Percentiles rank a stretch among this genome's conserved stretches.
Evolutionary conservation across 257 asterid genomes (phyloP).

Genomic region (Nicotiana paniculata): DNA sequence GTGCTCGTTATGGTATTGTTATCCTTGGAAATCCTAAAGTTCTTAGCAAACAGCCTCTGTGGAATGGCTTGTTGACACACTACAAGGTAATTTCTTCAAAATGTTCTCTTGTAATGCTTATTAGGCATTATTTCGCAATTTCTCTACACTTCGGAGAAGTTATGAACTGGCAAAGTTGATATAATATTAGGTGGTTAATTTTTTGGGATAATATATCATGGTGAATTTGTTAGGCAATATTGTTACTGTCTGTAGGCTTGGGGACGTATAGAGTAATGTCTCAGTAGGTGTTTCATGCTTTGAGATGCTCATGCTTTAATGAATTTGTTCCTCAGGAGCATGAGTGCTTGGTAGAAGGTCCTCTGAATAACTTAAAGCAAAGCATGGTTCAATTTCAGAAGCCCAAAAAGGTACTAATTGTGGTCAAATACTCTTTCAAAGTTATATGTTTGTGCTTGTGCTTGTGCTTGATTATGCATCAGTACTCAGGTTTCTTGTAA

Average conservation of each 20-base stretch:
- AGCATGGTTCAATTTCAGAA: slow-evolving; percentile 99
- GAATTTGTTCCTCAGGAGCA: slow-evolving; percentile 49
- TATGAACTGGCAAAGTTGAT: not conserved
- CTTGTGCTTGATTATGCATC: not conserved
- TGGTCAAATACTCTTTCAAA: not conserved
- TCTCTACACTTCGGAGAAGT: not conserved
- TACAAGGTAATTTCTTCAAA: slow-evolving; percentile 59
- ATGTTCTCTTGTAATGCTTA: not conserved
- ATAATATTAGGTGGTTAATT: not conserved
- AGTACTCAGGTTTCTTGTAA: not conserved
- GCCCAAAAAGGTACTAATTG: slow-evolving; percentile 72
- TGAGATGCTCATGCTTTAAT: slow-evolving; percentile 1
- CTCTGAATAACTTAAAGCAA: slow-evolving; percentile 92
- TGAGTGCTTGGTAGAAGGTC: slow-evolving; percentile 99
- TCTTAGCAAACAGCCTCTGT: slow-evolving; percentile 89
- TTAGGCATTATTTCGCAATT: not conserved
- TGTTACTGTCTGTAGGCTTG: not conserved
- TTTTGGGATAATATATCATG: not conserved
- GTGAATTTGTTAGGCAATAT: not conserved
- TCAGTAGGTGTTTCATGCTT: not conserved
- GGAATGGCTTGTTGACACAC: slow-evolving; percentile 93
- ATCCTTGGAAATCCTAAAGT: slow-evolving; percentile 98
- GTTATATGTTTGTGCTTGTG: not conserved
- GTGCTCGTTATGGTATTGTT: slow-evolving; percentile 99
- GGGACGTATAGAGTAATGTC: not conserved